Percentiles rank a stretch among this genome's conserved stretches.
Conservation (phyloP, 1,284 basidiomycete genomes). For the Psilocybe mexicana region DNA sequence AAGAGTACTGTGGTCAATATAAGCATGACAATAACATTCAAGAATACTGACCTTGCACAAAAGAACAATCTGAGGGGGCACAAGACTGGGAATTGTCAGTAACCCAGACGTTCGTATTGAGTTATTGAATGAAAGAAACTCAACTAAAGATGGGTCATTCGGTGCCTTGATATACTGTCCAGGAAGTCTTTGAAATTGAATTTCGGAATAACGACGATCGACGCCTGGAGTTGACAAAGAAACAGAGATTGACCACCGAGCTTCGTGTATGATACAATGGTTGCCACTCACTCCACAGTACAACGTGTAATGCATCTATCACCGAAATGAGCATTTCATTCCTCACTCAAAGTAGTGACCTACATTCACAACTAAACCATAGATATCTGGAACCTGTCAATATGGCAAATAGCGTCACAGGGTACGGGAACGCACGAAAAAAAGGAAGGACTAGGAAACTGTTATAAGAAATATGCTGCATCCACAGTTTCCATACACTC, state of each 20-base stretch:
- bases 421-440: constrained; percentile 38
- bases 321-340: not conserved
- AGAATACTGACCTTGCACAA: constrained; percentile 43
- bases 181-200: constrained; percentile 44
- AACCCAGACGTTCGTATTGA: not conserved
- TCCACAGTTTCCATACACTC: constrained; percentile 13
- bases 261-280: not conserved
- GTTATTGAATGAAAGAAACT: constrained; percentile 8
- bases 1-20: not conserved
- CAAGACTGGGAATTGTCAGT: constrained; percentile 33
- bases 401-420: not conserved
- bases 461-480: not conserved
- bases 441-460: constrained; percentile 42
- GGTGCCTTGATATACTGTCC: constrained; percentile 38
- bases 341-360: constrained; percentile 15
- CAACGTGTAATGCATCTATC: constrained; percentile 44
- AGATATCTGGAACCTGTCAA: constrained; percentile 40
- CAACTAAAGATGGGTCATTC: constrained; percentile 42
- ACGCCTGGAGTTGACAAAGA: constrained; percentile 28
- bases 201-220: constrained; percentile 45
- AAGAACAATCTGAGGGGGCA: constrained; percentile 49
- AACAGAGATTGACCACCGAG: not conserved
- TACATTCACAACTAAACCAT: constrained; percentile 47
- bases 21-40: not conserved
- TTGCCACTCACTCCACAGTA: constrained; percentile 39